Conservation (phyloP, 2,329 filamentous ascomycete species). For the Ascosphaera aggregata region DNA sequence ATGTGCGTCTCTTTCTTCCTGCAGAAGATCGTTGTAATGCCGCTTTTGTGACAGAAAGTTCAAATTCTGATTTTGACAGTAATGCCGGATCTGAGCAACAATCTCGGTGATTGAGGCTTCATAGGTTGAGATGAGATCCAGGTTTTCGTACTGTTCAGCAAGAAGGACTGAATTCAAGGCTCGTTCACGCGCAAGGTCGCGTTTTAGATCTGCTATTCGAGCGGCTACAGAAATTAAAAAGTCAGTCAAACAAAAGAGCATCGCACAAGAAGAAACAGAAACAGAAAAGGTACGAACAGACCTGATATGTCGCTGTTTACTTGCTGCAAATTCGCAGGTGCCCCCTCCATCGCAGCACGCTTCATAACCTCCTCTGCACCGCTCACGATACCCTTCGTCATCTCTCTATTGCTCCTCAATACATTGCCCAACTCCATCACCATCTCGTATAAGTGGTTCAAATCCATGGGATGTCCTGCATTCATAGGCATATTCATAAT, state of each 20-base stretch:
- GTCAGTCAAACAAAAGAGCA: not conserved
- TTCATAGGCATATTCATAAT: conserved; percentile 21
- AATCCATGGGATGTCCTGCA: conserved; percentile 27
- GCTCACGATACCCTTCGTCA: conserved; percentile 24
- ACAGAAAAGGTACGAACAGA: conserved; percentile 7
- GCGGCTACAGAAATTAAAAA: conserved; percentile 13
- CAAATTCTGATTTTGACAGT: conserved; percentile 26
- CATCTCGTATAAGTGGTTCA: conserved; percentile 27
- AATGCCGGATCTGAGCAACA: conserved; percentile 27
- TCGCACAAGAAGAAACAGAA: not conserved
- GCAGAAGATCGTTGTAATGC: conserved; percentile 26
- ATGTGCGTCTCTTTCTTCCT: conserved; percentile 26
- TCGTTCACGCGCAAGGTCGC: conserved; percentile 22
- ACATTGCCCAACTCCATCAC: conserved; percentile 26
- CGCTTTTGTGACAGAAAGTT: conserved; percentile 23
- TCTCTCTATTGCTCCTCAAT: conserved; percentile 25
- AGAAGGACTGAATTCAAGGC: conserved; percentile 19
- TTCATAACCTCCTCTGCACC: conserved; percentile 27
- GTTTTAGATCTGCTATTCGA: conserved; percentile 25
- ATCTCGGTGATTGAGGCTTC: conserved; percentile 23
- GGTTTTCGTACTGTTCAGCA: conserved; percentile 24
- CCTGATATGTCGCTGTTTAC: conserved; percentile 21
- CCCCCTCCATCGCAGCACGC: conserved; percentile 5
- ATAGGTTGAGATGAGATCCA: conserved; percentile 24
- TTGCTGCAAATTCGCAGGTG: conserved; percentile 18